Evolutionary conservation across 495 filamentous ascomycete genomes (phyloP), one percentile per base, ranked within the genome.

Genomic region (Coniosporium apollinis): DNA sequence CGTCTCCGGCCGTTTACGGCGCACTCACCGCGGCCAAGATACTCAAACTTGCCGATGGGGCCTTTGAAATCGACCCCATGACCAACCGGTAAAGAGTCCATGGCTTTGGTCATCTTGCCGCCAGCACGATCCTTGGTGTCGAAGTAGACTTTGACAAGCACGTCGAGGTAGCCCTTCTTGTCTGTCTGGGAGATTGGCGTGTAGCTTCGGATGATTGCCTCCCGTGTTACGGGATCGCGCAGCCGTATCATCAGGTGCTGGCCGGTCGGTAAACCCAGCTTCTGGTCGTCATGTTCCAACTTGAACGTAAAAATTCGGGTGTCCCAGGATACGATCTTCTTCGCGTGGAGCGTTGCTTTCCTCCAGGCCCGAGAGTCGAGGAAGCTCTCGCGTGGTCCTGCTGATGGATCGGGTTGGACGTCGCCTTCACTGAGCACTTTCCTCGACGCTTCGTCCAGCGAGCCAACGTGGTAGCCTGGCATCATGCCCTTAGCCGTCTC

Each of bases 401-500:
- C 46, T 17, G 34, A 34, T 0, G 39, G 29, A 17, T 58, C 43
- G 9, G 42, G 35, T 34, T 48, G 30, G 3, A 48, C 43, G 18
- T 53, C 41, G 6, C 50, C 45, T 33, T 58, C 49, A 0, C 58
- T 61, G 17, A 91, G 62, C 0, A 60, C 52, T 34, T 58, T 47
- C 2, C 64, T 57, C 20, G 78, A 69, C 11, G 58, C 59, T 41
- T 72, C 62, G 46, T 75, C 66, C 22, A 89, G 66, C 19, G 72
- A 71, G 38, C 87, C 87, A 45, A 96, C 74, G 54, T 96, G 87
- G 48, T 94, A 91, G 36, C 66, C 60, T 19, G 70, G 68, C 74
- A 96, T 87, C 86, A 96, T 92, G 19, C 60, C 66, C 58, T 91
- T 94, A 25, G 87, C 87, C 14, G 80, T 93, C 59, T 94, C 86